Conservation (phyloP, 2,329 filamentous ascomycete species). For the Trichoderma sp. region DNA sequence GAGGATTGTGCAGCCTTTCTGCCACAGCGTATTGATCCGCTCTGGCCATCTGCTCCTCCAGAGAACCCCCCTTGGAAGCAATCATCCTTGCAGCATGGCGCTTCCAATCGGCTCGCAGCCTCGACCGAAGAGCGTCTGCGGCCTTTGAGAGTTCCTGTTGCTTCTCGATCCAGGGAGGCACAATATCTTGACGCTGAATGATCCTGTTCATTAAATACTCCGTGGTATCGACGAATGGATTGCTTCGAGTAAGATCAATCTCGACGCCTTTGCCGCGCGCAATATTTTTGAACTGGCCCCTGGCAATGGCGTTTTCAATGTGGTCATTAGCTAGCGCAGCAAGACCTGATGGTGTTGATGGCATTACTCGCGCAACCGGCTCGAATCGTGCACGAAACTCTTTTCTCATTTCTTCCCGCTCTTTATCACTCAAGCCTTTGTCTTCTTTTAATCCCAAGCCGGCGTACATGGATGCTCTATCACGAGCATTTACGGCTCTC, state of each 20-base stretch:
- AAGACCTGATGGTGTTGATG: conserved; percentile 74
- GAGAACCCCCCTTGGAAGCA: conserved; percentile 69
- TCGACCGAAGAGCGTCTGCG: conserved; percentile 65
- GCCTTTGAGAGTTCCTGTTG: conserved; percentile 82
- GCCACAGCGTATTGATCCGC: conserved; percentile 74
- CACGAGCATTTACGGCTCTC: conserved; percentile 54
- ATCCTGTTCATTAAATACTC: conserved; percentile 99
- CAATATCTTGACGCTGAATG: conserved; percentile 92
- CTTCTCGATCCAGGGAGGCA: conserved; percentile 98
- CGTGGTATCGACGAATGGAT: conserved; percentile 90
- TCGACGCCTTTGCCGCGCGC: conserved; percentile 76
- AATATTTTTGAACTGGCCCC: conserved; percentile 85
- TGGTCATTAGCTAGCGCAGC: conserved; percentile 82
- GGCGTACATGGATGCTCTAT: conserved; percentile 55
- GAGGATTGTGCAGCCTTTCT: conserved; percentile 65
- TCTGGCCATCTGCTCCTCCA: conserved; percentile 68
- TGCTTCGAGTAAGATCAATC: conserved; percentile 77
- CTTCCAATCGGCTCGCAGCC: conserved; percentile 81
- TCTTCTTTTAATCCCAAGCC: conserved; percentile 46
- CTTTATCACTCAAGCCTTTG: conserved; percentile 62
- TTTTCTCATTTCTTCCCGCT: conserved; percentile 67
- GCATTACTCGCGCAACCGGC: conserved; percentile 68
- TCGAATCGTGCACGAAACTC: conserved; percentile 80
- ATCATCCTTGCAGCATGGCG: conserved; percentile 79
- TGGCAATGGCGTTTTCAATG: conserved; percentile 90